Conservation (phyloP, 441 rosid genomes). For the Bruguiera hainesii region DNA sequence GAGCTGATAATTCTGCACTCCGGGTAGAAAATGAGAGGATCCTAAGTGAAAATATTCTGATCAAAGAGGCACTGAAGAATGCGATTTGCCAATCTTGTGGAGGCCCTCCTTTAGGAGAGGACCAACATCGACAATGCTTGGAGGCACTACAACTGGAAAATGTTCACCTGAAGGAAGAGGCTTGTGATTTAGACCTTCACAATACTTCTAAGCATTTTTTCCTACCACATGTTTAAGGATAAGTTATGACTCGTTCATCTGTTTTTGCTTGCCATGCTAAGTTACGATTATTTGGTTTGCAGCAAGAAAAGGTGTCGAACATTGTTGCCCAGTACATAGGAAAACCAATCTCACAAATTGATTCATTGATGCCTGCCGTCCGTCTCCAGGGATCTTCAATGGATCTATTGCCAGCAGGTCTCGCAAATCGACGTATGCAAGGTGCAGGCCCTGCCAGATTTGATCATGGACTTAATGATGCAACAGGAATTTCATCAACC, state of each 20-base stretch:
- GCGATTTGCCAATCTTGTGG: constrained; percentile 64
- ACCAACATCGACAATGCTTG: constrained; percentile 38
- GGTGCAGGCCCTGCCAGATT: neutral
- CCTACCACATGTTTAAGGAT: neutral
- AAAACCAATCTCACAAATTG: constrained; percentile 27
- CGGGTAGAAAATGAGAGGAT: constrained; percentile 60
- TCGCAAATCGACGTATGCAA: constrained; percentile 3
- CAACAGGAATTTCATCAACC: neutral
- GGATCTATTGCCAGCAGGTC: neutral
- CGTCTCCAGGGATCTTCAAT: constrained; percentile 4
- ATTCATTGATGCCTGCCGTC: constrained; percentile 18
- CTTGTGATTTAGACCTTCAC: constrained; percentile 11
- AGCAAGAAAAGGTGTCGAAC: constrained; percentile 40
- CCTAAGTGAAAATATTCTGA: constrained; percentile 44
- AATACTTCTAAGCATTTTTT: too few relatives aligned
- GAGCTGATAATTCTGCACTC: constrained; percentile 43
- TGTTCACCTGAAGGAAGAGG: constrained; percentile 46
- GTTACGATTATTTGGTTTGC: constrained; percentile 5
- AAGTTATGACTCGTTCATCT: neutral
- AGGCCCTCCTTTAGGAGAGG: constrained; percentile 56
- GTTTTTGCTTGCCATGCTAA: neutral
- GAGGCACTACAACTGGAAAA: constrained; percentile 44
- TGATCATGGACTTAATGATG: constrained; percentile 17
- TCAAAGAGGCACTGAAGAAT: constrained; percentile 48
- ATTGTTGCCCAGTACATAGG: constrained; percentile 37